These are phyloP conservation scores for Hyaloperonospora brassicae DNA, from an alignment of 352 stramenopile genomes.

Conservation along the genomic window DNA sequence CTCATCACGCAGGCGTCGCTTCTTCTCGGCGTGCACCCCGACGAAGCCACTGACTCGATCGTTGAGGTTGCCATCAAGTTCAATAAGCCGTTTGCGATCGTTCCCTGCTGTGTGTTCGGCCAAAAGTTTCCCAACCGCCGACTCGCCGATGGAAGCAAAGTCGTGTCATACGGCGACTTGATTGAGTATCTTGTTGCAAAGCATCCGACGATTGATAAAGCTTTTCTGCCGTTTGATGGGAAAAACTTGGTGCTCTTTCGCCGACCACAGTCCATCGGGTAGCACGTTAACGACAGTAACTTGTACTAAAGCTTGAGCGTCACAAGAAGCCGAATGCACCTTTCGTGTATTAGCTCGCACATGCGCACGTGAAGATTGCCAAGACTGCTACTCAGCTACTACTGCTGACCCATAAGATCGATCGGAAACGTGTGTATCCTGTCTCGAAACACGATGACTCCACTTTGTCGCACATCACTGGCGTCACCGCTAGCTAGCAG, in stretches of 20 bases:
- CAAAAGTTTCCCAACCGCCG: constrained; percentile 81
- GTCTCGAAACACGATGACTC: constrained; percentile 26
- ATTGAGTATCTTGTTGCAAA: constrained; percentile 77
- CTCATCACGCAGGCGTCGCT: constrained; percentile 72
- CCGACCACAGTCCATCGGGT: constrained; percentile 10
- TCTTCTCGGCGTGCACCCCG: constrained; percentile 91
- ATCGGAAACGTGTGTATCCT: constrained; percentile 27
- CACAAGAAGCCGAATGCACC: constrained; percentile 5
- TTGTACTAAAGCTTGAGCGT: neutral
- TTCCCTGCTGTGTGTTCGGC: constrained; percentile 95
- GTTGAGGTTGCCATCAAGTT: constrained; percentile 86
- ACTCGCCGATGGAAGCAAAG: constrained; percentile 34
- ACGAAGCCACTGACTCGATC: constrained; percentile 93
- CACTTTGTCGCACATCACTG: constrained; percentile 6
- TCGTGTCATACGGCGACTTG: constrained; percentile 73
- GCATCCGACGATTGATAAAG: constrained; percentile 43
- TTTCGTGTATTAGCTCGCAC: neutral
- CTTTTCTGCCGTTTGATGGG: constrained; percentile 69
- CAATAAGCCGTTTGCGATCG: constrained; percentile 91
- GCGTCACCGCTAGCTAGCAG: constrained; percentile 4
- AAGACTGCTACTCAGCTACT: neutral
- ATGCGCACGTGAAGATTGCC: neutral
- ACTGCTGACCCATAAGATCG: constrained; percentile 8
- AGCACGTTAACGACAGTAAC: neutral
- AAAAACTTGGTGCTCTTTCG: constrained; percentile 81